Evolutionary conservation across 805 yeast genomes (phyloP), one percentile per base, ranked within the genome.

Genomic region (Candida peoriensis): DNA sequence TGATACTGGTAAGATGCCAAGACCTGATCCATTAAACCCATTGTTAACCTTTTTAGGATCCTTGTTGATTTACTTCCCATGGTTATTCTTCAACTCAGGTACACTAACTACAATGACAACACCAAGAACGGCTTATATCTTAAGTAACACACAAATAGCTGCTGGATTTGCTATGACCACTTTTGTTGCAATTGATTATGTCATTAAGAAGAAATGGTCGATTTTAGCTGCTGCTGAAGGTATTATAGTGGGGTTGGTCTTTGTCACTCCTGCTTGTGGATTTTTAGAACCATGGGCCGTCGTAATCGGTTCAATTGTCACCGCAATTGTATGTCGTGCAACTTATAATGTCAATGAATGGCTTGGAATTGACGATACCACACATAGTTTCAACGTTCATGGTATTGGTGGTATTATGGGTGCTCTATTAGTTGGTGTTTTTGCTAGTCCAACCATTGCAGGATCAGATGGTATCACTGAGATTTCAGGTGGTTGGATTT

Each of bases 251-350:
- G 98, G 97, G 3, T 72, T 90, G 25, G 97, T 90, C n/a, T 97
- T 97, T 5, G 96, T 96, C 2, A 90, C 98, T 1, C 97, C 98
- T 15, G 76, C 95, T 14, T 81, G 94, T 26, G 97, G 97, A 13
- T 71, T 77, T 54, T 82, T 90, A 39, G 93, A 96, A 4, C 68
- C 89, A 32, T 93, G 96, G 88, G 96, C 89, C 1, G 80, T 95
- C 7, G 81, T 85, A 6, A 70, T 87, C 17, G 77, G 88, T 42
- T 95, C 97, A 2, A 66, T 85, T 19, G 70, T 76, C 8, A 68
- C 96, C 1, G 95, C 95, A 14, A 56, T 79, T 11, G 74, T 80
- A 20, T 90, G 97, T 70, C 89, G 90, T 65, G 78, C 81, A 50
- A 69, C 95, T 31, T 89, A 96, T 33, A 78, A 86, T 56, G 64